These are phyloP conservation scores for Datura wrightii DNA, from an alignment of 257 asterid species.

Conservation along the genomic window DNA sequence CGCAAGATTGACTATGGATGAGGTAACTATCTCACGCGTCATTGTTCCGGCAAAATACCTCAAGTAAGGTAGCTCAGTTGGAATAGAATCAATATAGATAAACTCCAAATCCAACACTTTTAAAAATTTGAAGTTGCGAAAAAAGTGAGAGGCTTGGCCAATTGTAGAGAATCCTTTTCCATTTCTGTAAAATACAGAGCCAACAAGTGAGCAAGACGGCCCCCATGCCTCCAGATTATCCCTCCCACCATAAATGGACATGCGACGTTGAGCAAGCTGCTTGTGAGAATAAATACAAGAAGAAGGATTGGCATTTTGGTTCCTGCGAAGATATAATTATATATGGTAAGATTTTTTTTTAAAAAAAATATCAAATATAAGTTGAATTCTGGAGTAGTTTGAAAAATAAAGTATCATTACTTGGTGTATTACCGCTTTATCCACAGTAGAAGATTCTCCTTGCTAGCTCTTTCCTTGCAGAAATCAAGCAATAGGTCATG, in stretches of 20 bases:
- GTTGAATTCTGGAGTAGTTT: not conserved
- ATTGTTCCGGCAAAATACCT: constrained; percentile 31
- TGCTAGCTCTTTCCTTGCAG: not conserved
- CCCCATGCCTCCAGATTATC: not conserved
- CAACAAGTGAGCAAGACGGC: not conserved
- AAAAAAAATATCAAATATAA: not conserved
- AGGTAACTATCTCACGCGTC: not conserved
- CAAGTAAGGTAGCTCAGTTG: constrained; percentile 1
- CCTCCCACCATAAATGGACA: not conserved
- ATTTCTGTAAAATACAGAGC: not conserved
- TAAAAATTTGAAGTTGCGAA: constrained; percentile 20
- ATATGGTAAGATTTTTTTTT: not conserved
- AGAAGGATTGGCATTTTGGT: not conserved
- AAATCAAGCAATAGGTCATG: constrained; percentile 14
- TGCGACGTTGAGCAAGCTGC: not conserved
- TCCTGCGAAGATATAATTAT: not conserved
- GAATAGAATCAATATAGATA: not conserved
- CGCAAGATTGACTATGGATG: constrained; percentile 16
- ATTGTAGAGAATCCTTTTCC: not conserved
- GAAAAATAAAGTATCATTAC: not conserved
- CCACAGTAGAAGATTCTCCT: constrained; percentile 11
- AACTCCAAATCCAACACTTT: constrained; percentile 34
- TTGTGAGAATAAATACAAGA: not conserved
- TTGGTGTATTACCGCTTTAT: not conserved
- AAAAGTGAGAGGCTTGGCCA: not conserved